Base-by-base conservation (phyloP, 192 early-diverging fungal genomes). In the Rhizophagus prolifer region DNA sequence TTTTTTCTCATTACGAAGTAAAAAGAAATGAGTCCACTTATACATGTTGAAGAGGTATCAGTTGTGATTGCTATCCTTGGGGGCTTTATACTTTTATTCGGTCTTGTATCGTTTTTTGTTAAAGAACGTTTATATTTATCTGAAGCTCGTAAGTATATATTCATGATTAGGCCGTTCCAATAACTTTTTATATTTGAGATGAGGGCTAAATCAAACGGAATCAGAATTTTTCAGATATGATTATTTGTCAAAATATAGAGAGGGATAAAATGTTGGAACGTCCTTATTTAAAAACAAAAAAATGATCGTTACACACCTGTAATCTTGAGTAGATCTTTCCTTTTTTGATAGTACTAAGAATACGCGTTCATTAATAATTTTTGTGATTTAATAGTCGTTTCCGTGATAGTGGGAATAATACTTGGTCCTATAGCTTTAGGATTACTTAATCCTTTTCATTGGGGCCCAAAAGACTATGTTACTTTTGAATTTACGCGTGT, bases 401-500 rank as follows among this genome's bases (percentile, higher is more conserved):
- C 97, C 9, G 92, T 90, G 25, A 78, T 93, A 14, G 87, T 94
- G 66, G 97, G 97, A 4, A 93, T 98, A 25, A 82, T 93, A n/a
- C 81, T 95, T 70, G 95, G 96, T 31, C 94, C 94, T 0, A 76
- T 88, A 28, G 93, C 82, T 14, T 80, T 91, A 38, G 88, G 91
- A 58, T 85, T 92, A 77, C 81, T 96, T 65, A 82, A 96, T 78
- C 93, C 95, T 4, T 63, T 74, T 13, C 74, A 75, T 0, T 90
- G 90, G 90, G 65, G 79, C 47, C 73, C 88, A 41, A 77, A 85
- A 68, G 79, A 87, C 47, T 78, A 81, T 58, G 84, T 94, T 21
- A 91, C 91, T 1, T 87, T 91, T 58, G 89, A 94, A 78, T 86
- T 95, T 28, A 87, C 90, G 38, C 88, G 94, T 38, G 86, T 94